Base-by-base conservation (phyloP, 345 rosid species). In the Angophora floribunda region DNA sequence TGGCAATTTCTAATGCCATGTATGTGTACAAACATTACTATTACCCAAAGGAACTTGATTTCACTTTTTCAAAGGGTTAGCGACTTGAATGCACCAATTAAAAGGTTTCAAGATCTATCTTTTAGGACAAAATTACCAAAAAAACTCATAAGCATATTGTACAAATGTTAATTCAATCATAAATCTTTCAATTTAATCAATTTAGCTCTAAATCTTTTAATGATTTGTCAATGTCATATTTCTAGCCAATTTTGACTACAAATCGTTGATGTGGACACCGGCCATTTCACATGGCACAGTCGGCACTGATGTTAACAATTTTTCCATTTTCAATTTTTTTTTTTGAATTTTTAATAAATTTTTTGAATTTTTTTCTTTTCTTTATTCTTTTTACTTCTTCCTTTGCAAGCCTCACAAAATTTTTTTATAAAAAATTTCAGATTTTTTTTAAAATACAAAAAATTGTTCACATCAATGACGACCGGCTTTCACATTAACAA, bases 201-300 rank as follows among this genome's bases (percentile, higher is more conserved):
- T 65, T 65, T 65, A 65, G 4, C 30, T 0, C 1, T 28, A 65
- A n/a, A 65, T 14, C 1, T 65, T 30, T 65, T 65, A 8, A 52
- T 17, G 7, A 52, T 16, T 52, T 17, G 55, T 7, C 8, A 52
- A 52, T 52, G 3, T 17, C 16, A 21, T 52, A 3, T 0, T 30
- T 65, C 21, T 10, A 7, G 9, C 1, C 17, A 65, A 30, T 30
- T 65, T 65, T 30, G 36, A 11, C 44, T 2, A 1, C 4, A 65
- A 30, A 30, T 30, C 1, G 1, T 4, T 65, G 7, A 52, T 52
- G 6, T 65, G 9, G 44, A 30, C 1, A 15, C 8, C 11, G 7
- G 15, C 4, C 2, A 0, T 30, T 6, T 15, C 7, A 30, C 4
- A 0, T 65, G 78, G 1, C 8, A n/a, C 1, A 1, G 1, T 11